Evolutionary conservation across 352 stramenopile species (phyloP).

Genomic region (Phytophthora sp.): DNA sequence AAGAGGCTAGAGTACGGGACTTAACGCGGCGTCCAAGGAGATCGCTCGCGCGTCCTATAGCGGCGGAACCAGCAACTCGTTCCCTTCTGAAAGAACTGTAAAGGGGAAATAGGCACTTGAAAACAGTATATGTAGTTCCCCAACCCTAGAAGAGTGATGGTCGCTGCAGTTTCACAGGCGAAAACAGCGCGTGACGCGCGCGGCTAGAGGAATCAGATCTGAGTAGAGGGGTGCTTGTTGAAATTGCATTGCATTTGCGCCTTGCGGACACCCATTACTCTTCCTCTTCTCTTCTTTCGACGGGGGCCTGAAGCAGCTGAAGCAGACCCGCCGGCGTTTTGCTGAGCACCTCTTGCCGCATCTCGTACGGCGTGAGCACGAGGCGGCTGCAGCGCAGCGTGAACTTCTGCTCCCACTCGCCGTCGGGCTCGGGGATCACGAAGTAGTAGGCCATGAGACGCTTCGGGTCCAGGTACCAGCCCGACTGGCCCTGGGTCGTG

Average conservation of each 20-base stretch:
- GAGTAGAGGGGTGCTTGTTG: conserved; percentile 18
- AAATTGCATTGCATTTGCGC: conserved; percentile 30
- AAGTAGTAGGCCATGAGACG: conserved; percentile 83
- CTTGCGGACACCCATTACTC: too few relatives aligned
- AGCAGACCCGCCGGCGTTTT: conserved; percentile 24
- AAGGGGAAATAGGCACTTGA: conserved; percentile 11
- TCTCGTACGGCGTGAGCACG: conserved; percentile 72
- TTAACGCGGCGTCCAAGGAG: conserved; percentile 1
- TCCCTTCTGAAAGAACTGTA: conserved; percentile 16
- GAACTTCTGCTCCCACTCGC: conserved; percentile 72
- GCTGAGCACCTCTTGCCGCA: conserved; percentile 59
- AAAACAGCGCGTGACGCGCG: conserved; percentile 24
- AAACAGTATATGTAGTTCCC: conserved; percentile 1
- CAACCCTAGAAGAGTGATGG: conserved; percentile 10
- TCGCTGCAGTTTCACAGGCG: conserved; percentile 14
- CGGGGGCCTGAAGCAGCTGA: too few relatives aligned
- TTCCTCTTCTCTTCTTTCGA: too few relatives aligned
- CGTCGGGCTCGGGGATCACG: conserved; percentile 47
- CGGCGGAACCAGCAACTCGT: conserved; percentile 12
- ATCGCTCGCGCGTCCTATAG: not conserved
- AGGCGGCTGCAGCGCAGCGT: conserved; percentile 59
- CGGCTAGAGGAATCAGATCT: conserved; percentile 25
- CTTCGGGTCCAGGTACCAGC: conserved; percentile 84
- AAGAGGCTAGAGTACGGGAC: not conserved
- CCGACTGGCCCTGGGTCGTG: conserved; percentile 62